These are phyloP conservation scores for Venturiaceae sp. DNA, from an alignment of 2,329 filamentous ascomycete species.

Conservation along the genomic window DNA sequence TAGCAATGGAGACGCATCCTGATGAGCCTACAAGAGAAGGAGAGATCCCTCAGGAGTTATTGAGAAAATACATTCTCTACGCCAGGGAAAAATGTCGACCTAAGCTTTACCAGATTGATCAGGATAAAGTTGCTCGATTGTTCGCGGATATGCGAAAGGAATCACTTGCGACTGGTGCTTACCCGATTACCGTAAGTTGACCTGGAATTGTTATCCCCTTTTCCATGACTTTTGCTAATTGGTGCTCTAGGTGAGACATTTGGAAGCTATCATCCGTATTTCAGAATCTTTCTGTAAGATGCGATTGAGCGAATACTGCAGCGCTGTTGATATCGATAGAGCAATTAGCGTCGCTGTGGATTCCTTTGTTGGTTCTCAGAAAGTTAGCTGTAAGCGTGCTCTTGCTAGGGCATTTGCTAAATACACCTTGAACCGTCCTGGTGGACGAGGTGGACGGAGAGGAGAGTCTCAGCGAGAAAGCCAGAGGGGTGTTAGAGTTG, in stretches of 20 bases:
- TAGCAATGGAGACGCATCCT: slow-evolving; percentile 50
- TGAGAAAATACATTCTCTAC: slow-evolving; percentile 96
- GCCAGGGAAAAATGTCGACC: slow-evolving; percentile 81
- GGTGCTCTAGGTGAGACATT: slow-evolving; percentile 67
- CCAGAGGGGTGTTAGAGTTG: background rate
- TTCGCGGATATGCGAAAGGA: slow-evolving; percentile 96
- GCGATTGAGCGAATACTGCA: slow-evolving; percentile 94
- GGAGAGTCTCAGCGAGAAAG: background rate
- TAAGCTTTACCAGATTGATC: slow-evolving; percentile 94
- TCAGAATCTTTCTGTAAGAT: slow-evolving; percentile 93
- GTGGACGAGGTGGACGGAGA: background rate
- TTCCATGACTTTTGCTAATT: background rate
- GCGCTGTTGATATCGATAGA: slow-evolving; percentile 82
- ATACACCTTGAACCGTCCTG: slow-evolving; percentile 47
- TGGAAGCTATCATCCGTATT: slow-evolving; percentile 96
- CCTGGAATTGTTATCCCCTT: slow-evolving; percentile 9
- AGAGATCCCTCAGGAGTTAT: slow-evolving; percentile 79
- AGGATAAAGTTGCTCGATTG: slow-evolving; percentile 88
- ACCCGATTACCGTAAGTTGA: slow-evolving; percentile 83
- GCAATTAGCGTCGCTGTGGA: slow-evolving; percentile 96
- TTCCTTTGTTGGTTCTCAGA: slow-evolving; percentile 91
- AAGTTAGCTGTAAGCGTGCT: slow-evolving; percentile 95
- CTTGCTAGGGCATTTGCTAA: slow-evolving; percentile 91
- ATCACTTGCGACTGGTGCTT: slow-evolving; percentile 85
- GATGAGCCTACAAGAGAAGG: slow-evolving; percentile 45